phyloP scores from a whole-genome alignment of 257 asterid genomes.

The Plectranthus barbatus region DNA sequence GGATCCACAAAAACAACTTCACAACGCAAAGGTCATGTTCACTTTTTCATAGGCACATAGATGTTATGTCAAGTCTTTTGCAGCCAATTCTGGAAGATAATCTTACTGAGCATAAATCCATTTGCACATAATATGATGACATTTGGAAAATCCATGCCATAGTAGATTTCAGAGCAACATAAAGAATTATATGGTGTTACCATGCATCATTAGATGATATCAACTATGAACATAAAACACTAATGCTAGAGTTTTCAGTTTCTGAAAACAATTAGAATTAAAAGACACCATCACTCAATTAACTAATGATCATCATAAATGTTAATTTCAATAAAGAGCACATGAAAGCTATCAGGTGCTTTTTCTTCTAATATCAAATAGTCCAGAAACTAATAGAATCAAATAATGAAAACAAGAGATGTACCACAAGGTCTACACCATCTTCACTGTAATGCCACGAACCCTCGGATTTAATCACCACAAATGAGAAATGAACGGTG shows the following conservation, averaged over 20 bases:
- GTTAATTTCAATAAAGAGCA: neutral
- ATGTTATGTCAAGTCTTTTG: neutral
- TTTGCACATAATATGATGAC: neutral
- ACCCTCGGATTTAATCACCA: slow-evolving; percentile 81
- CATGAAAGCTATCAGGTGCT: neutral
- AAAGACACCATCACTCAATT: neutral
- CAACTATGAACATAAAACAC: neutral
- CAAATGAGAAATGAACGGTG: slow-evolving; percentile 83
- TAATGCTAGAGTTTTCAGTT: neutral
- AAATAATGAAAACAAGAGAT: neutral
- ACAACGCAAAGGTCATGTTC: neutral
- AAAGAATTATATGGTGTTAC: neutral
- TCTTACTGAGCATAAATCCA: neutral
- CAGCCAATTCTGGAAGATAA: neutral
- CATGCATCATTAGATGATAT: no score
- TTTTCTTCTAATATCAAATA: neutral
- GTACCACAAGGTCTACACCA: slow-evolving; percentile 98
- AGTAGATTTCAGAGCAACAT: slow-evolving; percentile 1
- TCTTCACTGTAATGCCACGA: slow-evolving; percentile 75
- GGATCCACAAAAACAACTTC: no score
- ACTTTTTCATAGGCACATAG: neutral
- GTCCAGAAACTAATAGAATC: neutral
- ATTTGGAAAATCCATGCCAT: neutral
- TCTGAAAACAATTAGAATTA: neutral
- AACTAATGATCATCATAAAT: neutral